Evolutionary conservation across 495 filamentous ascomycete species (phyloP), one percentile per base, ranked within the genome.

Genomic region (Aspergillus baeticus): DNA sequence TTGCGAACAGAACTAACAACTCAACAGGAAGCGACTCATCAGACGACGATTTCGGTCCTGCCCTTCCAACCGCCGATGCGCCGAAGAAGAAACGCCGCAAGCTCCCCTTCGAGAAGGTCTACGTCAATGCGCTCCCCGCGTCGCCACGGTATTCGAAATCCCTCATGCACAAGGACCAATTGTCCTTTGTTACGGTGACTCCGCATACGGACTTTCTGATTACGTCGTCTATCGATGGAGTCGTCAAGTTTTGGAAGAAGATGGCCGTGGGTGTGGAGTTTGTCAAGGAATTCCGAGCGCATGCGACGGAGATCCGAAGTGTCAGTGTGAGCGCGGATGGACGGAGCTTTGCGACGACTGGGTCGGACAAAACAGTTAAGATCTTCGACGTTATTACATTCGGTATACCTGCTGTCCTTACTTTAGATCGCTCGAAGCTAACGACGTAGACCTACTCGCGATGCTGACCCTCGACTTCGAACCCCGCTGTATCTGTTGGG

Each of bases 181-280:
- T 98, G 45, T 81, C 86, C 36, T 97, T 90, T 61, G 81, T 89
- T 55, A 92, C 87, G 5, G 82, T 97, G 55, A 94, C 95, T 1
- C 94, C 92, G 1, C 76, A 82, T 38, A 96, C 94, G 51, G 94
- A 96, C 57, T 98, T 99, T 66, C 73, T 98, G 22, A 93, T 99
- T 47, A 98, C 94, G 2, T 90, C 86, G 60, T 97, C 92, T 2
- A 73, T 90, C 15, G 93, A 99, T 69, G 95, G 95, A 2, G 86
- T 91, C 0, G 93, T 98, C 48, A 98, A 98, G 70, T 99, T 98
- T 73, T 99, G 94, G 94, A 98, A 99, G 79, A 99, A 99, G 74
- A 82, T 89, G 57, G 84, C 84, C 5, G 87, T 88, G 8, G 90
- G 90, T 0, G 89, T 97, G 31, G 94, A 99, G 72, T 98, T 98